These are phyloP conservation scores for Arabidopsis hybrid DNA, from an alignment of 441 rosid species.

Conservation along the genomic window DNA sequence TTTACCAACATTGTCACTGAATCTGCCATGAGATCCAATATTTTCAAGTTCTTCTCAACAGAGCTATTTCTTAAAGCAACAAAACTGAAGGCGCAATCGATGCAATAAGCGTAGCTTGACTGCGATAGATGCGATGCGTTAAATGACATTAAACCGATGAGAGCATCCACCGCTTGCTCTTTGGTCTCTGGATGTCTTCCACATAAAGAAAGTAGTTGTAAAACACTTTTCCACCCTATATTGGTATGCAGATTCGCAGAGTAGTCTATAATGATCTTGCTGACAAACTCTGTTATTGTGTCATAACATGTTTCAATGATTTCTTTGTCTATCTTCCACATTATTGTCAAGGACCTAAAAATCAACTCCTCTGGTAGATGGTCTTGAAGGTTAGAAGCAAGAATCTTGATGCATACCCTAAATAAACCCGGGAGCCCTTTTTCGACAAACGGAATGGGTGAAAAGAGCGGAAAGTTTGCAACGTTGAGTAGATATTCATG, in stretches of 20 bases:
- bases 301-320: constrained; percentile 74
- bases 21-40: constrained; percentile 75
- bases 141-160: constrained; percentile 65
- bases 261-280: constrained; percentile 63
- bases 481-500: constrained; percentile 69
- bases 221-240: constrained; percentile 84
- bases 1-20: constrained; percentile 60
- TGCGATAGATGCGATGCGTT: constrained; percentile 55
- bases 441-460: constrained; percentile 83
- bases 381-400: constrained; percentile 56
- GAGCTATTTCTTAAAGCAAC: constrained; percentile 78
- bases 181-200: constrained; percentile 78
- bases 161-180: constrained; percentile 74
- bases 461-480: constrained; percentile 78
- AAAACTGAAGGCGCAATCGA: constrained; percentile 84
- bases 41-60: constrained; percentile 72
- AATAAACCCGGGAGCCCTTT: constrained; percentile 72
- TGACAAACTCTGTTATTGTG: constrained; percentile 60
- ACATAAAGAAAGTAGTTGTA: constrained; percentile 71
- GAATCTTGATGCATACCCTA: constrained; percentile 69
- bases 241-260: constrained; percentile 68
- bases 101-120: constrained; percentile 66
- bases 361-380: constrained; percentile 65
- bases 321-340: constrained; percentile 94
- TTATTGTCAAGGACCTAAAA: constrained; percentile 78